Evolutionary conservation across 345 rosid species (phyloP), one percentile per base, ranked within the genome.

Genomic region (Eutrema yunnanense): DNA sequence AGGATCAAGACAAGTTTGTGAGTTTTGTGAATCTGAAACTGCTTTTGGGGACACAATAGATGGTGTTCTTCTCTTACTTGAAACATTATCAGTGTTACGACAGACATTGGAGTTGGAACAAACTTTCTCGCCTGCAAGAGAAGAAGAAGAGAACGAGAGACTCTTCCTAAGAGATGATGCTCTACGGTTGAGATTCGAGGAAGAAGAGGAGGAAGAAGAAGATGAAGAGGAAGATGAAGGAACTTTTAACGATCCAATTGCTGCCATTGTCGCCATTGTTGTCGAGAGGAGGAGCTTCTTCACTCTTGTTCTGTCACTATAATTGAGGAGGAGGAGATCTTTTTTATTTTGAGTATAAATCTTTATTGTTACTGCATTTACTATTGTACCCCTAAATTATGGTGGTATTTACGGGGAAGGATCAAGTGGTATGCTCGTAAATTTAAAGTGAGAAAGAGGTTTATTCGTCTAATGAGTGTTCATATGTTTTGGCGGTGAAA

Each of bases 1-100:
- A 50, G 98, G 98, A 75, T 94, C 98, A 73, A 94, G 98, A 66
- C 97, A 94, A 1, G 97, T 94, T 80, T 87, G 98, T 9, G 98
- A 87, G 79, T 84, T 91, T 59, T 70, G 84, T 11, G 98, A 91
- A 79, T 94, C 98, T 1, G 98, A 90, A 41, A 91, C 98, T 0
- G 98, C 97, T 49, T 82, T 85, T 10, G 98, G 98, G 43, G 92
- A 86, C 5, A 88, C 82, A 19, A 87, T 40, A 50, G 34, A 29
- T 58, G 90, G 84, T n/a, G 70, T 66, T 65, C 88, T 66, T 65
- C 85, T 79, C 38, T 62, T 73, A 22, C 19, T 56, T 36, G 51
- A 44, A 22, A 22, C 26, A 22, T 22, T 22, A 1, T 29, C 29
- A 57, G 26, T 22, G 26, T 68, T 60, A 27, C 75, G 40, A 44